Evolutionary conservation across 805 yeast genomes (phyloP).

Genomic region (Candida piceae): DNA sequence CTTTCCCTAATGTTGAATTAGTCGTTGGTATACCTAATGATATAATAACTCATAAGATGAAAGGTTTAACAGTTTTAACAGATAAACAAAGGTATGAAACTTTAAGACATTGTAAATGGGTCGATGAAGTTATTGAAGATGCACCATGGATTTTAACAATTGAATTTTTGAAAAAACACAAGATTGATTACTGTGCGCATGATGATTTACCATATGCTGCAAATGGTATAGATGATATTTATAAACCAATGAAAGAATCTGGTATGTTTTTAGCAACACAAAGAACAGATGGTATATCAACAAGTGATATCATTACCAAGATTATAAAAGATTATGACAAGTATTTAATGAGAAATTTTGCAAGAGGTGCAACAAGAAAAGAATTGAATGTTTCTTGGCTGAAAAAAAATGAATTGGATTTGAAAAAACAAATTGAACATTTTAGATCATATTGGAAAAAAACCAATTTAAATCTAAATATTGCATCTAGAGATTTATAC

Average conservation of each 20-base stretch:
- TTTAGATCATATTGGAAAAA: conserved; percentile 83
- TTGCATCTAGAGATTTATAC: conserved; percentile 76
- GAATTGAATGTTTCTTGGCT: conserved; percentile 97
- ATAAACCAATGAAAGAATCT: conserved; percentile 81
- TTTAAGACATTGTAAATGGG: conserved; percentile 93
- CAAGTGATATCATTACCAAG: conserved; percentile 92
- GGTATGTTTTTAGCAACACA: conserved; percentile 94
- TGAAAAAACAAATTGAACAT: conserved; percentile 83
- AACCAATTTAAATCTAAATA: conserved; percentile 61
- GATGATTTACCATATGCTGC: conserved; percentile 95
- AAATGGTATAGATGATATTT: conserved; percentile 85
- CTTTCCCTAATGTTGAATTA: conserved; percentile 76
- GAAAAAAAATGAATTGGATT: conserved; percentile 92
- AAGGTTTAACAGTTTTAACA: conserved; percentile 87
- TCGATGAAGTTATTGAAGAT: conserved; percentile 88
- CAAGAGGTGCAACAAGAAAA: conserved; percentile 94
- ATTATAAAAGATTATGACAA: conserved; percentile 95
- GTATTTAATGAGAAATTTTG: conserved; percentile 93
- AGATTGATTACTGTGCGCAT: conserved; percentile 95
- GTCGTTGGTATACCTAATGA: conserved; percentile 94
- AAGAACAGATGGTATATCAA: conserved; percentile 93
- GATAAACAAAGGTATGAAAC: conserved; percentile 89
- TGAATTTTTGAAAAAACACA: conserved; percentile 70
- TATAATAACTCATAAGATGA: conserved; percentile 81
- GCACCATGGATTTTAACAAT: conserved; percentile 96